These are phyloP conservation scores for Talaromyces sp. DNA, from an alignment of 2,329 filamentous ascomycete genomes.

Conservation along the genomic window DNA sequence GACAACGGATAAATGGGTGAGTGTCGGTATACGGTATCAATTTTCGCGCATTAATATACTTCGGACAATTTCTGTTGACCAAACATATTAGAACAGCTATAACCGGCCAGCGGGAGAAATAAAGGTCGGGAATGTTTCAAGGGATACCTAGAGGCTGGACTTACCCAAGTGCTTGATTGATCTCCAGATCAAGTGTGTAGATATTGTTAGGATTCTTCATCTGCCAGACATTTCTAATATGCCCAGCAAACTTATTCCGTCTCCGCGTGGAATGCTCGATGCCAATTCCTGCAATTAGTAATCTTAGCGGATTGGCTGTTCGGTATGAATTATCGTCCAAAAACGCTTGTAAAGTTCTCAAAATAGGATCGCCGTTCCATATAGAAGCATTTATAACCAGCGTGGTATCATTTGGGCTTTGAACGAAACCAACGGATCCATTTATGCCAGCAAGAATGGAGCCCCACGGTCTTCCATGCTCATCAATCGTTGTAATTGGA, in stretches of 20 bases:
- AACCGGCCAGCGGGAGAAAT: background rate
- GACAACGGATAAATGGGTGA: background rate
- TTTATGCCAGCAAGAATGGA: constrained; percentile 14
- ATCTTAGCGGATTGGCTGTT: constrained; percentile 2
- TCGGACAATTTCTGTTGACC: background rate
- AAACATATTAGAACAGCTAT: background rate
- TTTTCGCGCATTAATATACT: background rate
- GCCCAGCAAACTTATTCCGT: constrained; percentile 17
- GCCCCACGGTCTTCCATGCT: constrained; percentile 15
- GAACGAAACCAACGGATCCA: constrained; percentile 14
- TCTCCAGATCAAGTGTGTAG: background rate
- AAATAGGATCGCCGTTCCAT: background rate
- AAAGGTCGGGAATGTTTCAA: background rate
- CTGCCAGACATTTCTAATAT: constrained; percentile 3
- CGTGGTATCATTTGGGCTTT: constrained; percentile 1
- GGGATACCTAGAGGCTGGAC: background rate
- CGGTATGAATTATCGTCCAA: background rate
- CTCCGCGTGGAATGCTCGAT: constrained; percentile 16
- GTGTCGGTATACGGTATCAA: background rate
- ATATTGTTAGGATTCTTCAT: background rate
- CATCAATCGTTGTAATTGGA: constrained; percentile 14
- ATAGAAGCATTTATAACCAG: background rate
- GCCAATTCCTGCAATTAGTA: constrained; percentile 14
- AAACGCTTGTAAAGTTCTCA: background rate
- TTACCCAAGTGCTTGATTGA: background rate